phyloP scores from a whole-genome alignment of 768 basidiomycete genomes.

The Botryobasidium botryosum region DNA sequence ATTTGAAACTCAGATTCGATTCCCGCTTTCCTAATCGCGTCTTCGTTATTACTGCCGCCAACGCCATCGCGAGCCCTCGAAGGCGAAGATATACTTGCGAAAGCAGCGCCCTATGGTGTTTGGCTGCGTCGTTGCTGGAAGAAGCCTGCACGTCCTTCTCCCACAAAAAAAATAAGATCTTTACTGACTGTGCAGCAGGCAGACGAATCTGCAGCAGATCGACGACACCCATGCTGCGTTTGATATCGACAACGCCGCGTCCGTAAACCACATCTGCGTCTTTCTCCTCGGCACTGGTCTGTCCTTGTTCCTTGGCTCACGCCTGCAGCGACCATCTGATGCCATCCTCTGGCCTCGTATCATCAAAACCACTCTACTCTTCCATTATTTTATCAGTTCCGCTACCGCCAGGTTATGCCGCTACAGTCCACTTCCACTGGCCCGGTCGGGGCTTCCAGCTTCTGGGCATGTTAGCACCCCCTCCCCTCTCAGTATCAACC shows the following conservation, averaged over 20 bases:
- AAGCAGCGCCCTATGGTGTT: too few species aligned
- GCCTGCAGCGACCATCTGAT: conserved; percentile 1
- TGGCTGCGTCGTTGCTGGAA: conserved; percentile 15
- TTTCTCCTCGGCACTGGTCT: conserved; percentile 65
- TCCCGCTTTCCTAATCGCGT: too few species aligned
- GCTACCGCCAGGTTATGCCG: conserved; percentile 71
- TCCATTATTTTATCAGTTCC: conserved; percentile 32
- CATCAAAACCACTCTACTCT: conserved; percentile 2
- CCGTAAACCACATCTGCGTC: conserved; percentile 66
- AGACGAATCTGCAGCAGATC: conserved; percentile 65
- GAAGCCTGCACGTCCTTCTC: conserved; percentile 11
- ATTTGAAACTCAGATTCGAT: too few species aligned
- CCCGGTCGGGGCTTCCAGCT: conserved; percentile 77
- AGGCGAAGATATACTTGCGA: too few species aligned
- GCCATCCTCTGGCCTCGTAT: conserved; percentile 3
- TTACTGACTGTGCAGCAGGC: conserved; percentile 16
- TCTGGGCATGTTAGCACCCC: conserved; percentile 52
- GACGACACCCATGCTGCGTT: conserved; percentile 75
- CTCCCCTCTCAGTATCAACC: neutral
- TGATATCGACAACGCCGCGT: conserved; percentile 46
- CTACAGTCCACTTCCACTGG: conserved; percentile 74
- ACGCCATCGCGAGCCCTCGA: too few species aligned
- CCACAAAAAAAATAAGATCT: neutral
- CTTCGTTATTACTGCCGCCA: too few species aligned
- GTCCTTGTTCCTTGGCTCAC: too few species aligned